Conservation (phyloP, 1,284 basidiomycete species). For the Rhodotorula mucilaginosa region DNA sequence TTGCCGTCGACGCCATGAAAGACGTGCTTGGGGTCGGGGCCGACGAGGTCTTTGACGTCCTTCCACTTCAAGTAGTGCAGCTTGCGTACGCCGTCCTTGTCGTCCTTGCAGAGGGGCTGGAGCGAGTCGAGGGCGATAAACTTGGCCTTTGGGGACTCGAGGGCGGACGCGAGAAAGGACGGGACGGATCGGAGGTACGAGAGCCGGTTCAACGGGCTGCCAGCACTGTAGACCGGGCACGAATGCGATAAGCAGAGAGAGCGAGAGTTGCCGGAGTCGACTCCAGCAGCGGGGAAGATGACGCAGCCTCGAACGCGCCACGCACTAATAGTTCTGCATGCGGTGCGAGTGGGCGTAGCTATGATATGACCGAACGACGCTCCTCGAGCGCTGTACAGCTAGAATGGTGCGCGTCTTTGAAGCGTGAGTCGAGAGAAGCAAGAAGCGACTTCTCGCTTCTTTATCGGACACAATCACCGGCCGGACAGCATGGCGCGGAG, state of each 20-base stretch:
- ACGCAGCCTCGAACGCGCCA: neutral
- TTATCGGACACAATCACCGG: neutral
- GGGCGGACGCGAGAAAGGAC: constrained; percentile 48
- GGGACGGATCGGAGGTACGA: constrained; percentile 33
- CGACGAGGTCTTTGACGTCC: constrained; percentile 41
- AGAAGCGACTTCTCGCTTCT: neutral
- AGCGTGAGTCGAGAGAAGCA: neutral
- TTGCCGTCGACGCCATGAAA: constrained; percentile 48
- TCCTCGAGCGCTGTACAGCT: neutral
- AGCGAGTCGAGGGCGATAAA: constrained; percentile 47
- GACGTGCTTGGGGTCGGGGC: constrained; percentile 12
- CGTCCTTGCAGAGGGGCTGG: constrained; percentile 45
- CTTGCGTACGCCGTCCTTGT: constrained; percentile 19
- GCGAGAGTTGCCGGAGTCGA: neutral
- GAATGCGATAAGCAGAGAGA: neutral
- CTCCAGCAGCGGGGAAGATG: neutral
- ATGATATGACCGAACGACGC: too few species aligned
- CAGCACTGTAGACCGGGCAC: constrained; percentile 13
- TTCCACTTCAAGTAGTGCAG: constrained; percentile 46
- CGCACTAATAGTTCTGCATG: constrained; percentile 11
- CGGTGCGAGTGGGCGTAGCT: constrained; percentile 1
- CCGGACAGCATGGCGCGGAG: neutral
- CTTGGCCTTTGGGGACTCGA: constrained; percentile 43
- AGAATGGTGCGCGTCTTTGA: constrained; percentile 1
- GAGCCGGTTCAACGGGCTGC: constrained; percentile 38